Evolutionary conservation across 2,329 filamentous ascomycete genomes (phyloP), one percentile per base, ranked within the genome.

Genomic region (Delphinella strobiligena): DNA sequence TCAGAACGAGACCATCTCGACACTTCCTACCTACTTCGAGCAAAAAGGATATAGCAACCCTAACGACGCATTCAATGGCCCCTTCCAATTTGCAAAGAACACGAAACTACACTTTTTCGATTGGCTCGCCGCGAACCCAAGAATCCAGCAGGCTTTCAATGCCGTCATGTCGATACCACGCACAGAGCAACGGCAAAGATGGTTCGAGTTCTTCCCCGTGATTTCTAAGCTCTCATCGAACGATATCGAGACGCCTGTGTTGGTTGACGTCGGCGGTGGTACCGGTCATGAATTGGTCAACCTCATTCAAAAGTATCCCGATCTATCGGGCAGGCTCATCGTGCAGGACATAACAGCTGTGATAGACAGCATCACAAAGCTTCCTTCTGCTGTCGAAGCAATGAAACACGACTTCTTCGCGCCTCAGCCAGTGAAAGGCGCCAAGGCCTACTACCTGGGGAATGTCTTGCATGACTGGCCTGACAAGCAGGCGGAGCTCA

Each of bases 391-490:
- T n/a, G 39, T 52, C 37, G 45, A 47, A 30, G 34, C 27, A 10
- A 36, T 47, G 30, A 34, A 34, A 14, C 56, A 58, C 37, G 54
- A 59, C 36, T 50, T 60, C 19, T 54, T 51, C 39, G 53, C 50
- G 0, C 47, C 51, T 11, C 53, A 56, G 35, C 45, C 46, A 5
- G 45, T 59, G 5, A 36, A 49, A 34, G 51, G 48, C 14, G 41
- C 44, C 3, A 22, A 31, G 24, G 39, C 39, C 11, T 45, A 45
- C 27, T 45, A 31, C 15, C 17, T 45, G 11, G 22, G 34, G 4
- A 35, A 31, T 16, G 31, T 45, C 3, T 19, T 45, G 8, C 43
- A 45, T 19, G 37, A 45, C 29, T 45, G 43, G 43, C 32, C 40
- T 4, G 43, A 45, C 19, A 30, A 3, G n/a, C n/a, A 32, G 3